Base-by-base conservation (phyloP, 78 protist species). In the Dictyostelium discoideum region DNA sequence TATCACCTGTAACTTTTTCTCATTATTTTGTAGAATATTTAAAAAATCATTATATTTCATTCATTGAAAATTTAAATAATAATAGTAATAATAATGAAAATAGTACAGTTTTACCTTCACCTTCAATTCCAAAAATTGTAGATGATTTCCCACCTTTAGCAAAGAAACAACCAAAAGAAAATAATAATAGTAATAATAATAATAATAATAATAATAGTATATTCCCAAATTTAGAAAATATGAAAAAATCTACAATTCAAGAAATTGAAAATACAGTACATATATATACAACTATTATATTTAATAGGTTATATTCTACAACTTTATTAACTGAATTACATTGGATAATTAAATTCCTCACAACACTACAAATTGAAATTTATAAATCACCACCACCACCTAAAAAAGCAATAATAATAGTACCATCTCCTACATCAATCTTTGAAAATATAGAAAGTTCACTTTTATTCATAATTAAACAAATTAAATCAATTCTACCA, bases 281-380 rank as follows among this genome's bases (percentile, higher is more conserved):
- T 7, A 57, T 88, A 7, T 88, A 88, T 65, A 73, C 50, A 10
- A 48, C 16, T 20, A 65, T 88, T 13, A 7, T 88, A 44, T 78
- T 60, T 65, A 88, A 80, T 65, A 78, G 93, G 65, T 18, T 88
- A 22, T 88, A 88, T 80, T 18, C 54, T 20, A 9, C 48, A 7
- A 65, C 80, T 7, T 46, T 88, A 26, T 24, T 65, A 46, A 39
- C 72, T 11, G 93, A 88, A 32, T 18, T 88, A 18, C 24, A 37
- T 24, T 88, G 67, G 26, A 67, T 88, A 13, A 44, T 88, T 39
- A 78, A 67, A 73, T 39, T 65, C 16, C 29, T 88, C 3, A 46
- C 81, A 2, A 24, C 84, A 2, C 10, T 87, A 39, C 77, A 86
- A 18, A 72, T 46, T 29, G 50, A 13, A 40, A 32, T 54, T 67